A percentile compares a stretch with the other conserved stretches of the same genome.
Conservation (phyloP, 352 stramenopile species). For the Stramenopiles sp. region DNA sequence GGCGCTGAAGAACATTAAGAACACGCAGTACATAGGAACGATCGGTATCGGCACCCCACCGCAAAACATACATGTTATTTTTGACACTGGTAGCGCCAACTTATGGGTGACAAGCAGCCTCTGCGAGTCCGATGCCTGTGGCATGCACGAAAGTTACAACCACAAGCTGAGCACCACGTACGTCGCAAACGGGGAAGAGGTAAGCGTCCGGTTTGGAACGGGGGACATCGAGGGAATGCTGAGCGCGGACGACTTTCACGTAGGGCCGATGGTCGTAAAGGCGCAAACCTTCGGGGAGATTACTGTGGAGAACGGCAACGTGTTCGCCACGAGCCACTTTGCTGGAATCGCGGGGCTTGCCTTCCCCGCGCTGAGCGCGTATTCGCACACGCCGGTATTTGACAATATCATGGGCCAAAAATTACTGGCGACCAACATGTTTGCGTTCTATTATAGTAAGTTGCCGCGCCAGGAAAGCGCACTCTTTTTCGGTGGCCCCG, state of each 20-base stretch:
- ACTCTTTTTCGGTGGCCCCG: conserved; percentile 48
- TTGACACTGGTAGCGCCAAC: conserved; percentile 76
- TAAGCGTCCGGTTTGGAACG: conserved; percentile 1
- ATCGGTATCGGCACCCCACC: conserved; percentile 66
- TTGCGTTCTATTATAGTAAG: background rate
- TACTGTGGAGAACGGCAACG: background rate
- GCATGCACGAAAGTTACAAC: conserved; percentile 8
- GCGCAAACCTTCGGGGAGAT: conserved; percentile 4
- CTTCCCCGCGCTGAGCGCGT: conserved; percentile 1
- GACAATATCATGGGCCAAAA: conserved; percentile 11
- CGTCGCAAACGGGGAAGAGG: background rate
- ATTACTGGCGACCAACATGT: background rate
- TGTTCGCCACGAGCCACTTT: background rate
- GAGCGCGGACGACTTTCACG: background rate
- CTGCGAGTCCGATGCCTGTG: background rate
- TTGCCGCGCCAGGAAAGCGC: conserved; percentile 29
- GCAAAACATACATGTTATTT: conserved; percentile 80
- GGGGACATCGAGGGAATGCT: conserved; percentile 8
- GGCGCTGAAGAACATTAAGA: conserved; percentile 63
- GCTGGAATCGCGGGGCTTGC: background rate
- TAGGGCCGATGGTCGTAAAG: background rate
- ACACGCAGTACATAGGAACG: conserved; percentile 79
- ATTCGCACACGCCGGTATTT: background rate
- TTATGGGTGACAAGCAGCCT: conserved; percentile 32
- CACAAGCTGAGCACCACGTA: background rate